phyloP scores from a whole-genome alignment of 1,139 yeast species.

The Kluyveromyces marxianus region DNA sequence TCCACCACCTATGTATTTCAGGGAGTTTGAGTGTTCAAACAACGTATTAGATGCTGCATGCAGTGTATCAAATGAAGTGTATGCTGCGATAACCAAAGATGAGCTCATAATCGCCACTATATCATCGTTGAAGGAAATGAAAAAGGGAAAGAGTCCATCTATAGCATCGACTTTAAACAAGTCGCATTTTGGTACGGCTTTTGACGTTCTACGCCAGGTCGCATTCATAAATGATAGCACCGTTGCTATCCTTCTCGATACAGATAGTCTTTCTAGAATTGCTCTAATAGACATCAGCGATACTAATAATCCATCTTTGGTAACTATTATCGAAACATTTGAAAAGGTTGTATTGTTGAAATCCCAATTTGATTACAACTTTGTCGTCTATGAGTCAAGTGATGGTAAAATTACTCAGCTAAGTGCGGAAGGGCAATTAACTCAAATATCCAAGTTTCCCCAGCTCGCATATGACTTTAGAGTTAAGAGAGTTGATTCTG shows the following conservation, averaged over 20 bases:
- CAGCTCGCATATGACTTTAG: conserved; percentile 62
- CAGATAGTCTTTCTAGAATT: conserved; percentile 40
- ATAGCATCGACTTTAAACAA: conserved; percentile 35
- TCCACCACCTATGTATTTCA: conserved; percentile 87
- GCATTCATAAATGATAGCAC: conserved; percentile 46
- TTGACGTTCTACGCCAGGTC: conserved; percentile 54
- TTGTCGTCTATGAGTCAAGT: conserved; percentile 51
- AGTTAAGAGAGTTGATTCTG: conserved; percentile 33
- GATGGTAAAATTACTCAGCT: conserved; percentile 53
- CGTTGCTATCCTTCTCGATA: conserved; percentile 54
- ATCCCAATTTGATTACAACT: conserved; percentile 46
- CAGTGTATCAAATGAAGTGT: conserved; percentile 48
- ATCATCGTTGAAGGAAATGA: conserved; percentile 31
- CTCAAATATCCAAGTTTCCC: conserved; percentile 48
- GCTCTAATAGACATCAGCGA: conserved; percentile 42
- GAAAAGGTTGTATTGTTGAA: conserved; percentile 50
- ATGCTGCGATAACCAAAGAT: conserved; percentile 50
- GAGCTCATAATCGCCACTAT: conserved; percentile 37
- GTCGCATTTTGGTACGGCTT: conserved; percentile 34
- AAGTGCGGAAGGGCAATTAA: conserved; percentile 27
- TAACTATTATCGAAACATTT: conserved; percentile 38
- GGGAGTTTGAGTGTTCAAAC: conserved; percentile 50
- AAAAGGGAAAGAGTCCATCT: conserved; percentile 42
- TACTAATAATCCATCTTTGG: conserved; percentile 36
- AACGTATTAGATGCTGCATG: conserved; percentile 61